Base-by-base conservation (phyloP, 768 basidiomycete genomes). In the Mycena capillaripes region DNA sequence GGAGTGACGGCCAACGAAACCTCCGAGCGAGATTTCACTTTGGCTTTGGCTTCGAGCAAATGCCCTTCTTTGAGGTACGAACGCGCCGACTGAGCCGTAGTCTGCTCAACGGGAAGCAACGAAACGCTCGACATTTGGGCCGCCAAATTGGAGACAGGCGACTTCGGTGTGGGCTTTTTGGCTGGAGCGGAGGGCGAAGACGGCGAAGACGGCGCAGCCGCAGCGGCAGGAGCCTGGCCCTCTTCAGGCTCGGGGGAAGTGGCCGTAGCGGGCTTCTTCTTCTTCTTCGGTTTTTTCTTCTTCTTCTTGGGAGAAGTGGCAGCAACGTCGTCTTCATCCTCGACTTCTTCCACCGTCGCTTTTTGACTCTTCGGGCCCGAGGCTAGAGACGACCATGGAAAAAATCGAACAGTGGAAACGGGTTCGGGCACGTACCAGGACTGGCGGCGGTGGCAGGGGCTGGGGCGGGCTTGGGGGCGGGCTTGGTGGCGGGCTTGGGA, bases 221-320 rank as follows among this genome's bases (percentile, higher is more conserved):
- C 38, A 38, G 38, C 38, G n/a, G 69, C 36, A 16, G 63, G 67
- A 27, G 78, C 58, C 61, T 73, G 76, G 55, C 76, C 73, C 10
- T 73, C 70, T 10, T 76, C 75, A 56, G 78, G 65, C 38, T 76
- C 78, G 21, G 61, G 74, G 40, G 81, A 58, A 6, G 81, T 70
- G 4, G 80, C 68, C 23, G 82, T 64, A 10, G 83, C 70, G 65
- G 82, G 81, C 74, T 88, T 88, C 80, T 89, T 90, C 81, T 92
- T 93, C 79, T 93, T 95, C 84, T 92, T 94, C 25, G 87, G 82
- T 75, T 93, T 93, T 82, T 92, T 92, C 80, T 92, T 92, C 81
- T 94, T 93, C 80, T 93, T 94, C 84, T 94, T 93, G 55, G 85
- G 81, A 1, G 80, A 57, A 2, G 83, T 76, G 0, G 78, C 56